Base-by-base conservation (phyloP, 768 basidiomycete species). In the Auricularia heimuer region DNA sequence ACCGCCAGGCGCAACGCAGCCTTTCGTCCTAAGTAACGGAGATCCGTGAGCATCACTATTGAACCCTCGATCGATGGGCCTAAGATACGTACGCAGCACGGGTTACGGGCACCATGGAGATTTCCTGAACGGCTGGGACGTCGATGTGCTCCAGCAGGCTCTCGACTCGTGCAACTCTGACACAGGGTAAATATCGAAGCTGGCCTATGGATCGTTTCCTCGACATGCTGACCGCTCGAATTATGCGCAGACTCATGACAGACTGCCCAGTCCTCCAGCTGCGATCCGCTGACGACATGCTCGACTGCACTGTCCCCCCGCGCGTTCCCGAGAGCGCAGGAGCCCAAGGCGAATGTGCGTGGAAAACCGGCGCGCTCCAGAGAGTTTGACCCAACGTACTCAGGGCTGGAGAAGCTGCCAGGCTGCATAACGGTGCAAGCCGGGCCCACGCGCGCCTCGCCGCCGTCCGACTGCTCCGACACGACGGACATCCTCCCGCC, bases 391-490 rank as follows among this genome's bases (percentile, higher is more conserved):
- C 29, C 29, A 3, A 42, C 39, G 39, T 18, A 29, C 11, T n/a
- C 56, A 60, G 56, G 29, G 24, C 56, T 71, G 3, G 0, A 65
- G 3, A 29, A 62, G 2, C 64, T 71, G 0, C 71, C 71, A 0
- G 71, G 71, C 18, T 70, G 67, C 67, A 71, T 70, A 61, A 68
- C 69, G 4, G 65, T 70, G 10, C 63, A 63, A 0, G 54, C 61
- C n/a, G 62, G 21, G 0, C 67, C 66, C 10, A 54, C 21, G 1
- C 8, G 36, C 33, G 67, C 69, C 14, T 14, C 21, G 1, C 56
- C 56, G 11, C 34, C 56, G 7, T 33, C 29, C 56, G 21, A 14
- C 4, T 60, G 56, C 34, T 0, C 24, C 56, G 56, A 14, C 14
- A 29, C 29, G 14, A 35, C 24, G 24, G 29, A 24, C 1, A 60